Conservation (phyloP, 1,139 yeast species). For the Kluyveromyces sp. region DNA sequence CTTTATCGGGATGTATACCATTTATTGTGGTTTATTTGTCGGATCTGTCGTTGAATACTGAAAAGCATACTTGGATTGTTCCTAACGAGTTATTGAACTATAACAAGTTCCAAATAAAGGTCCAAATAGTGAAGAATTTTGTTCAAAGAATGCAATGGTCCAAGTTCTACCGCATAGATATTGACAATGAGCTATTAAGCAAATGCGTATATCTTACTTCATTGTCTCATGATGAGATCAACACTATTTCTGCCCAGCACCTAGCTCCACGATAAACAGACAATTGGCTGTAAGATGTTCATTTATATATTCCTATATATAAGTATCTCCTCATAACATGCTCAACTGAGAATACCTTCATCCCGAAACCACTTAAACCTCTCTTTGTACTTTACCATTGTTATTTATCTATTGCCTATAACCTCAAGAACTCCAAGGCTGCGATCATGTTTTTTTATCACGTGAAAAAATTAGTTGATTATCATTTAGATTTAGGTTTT, state of each 20-base stretch:
- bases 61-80: slow-evolving; percentile 37
- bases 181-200: slow-evolving; percentile 58
- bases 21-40: slow-evolving; percentile 80
- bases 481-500: no score
- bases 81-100: slow-evolving; percentile 56
- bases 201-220: slow-evolving; percentile 78
- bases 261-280: no score
- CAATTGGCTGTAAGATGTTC: no score
- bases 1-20: slow-evolving; percentile 79
- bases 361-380: no score
- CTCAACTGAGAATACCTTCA: no score
- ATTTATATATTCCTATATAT: no score
- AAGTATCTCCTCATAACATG: no score
- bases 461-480: background rate
- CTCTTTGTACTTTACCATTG: no score
- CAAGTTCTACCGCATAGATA: slow-evolving; percentile 44
- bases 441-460: no score
- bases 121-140: slow-evolving; percentile 69
- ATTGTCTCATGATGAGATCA: slow-evolving; percentile 66
- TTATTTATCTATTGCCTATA: no score
- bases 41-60: slow-evolving; percentile 75
- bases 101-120: slow-evolving; percentile 68
- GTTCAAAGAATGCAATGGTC: slow-evolving; percentile 86
- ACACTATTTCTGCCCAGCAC: background rate
- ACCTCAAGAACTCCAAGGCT: no score